phyloP scores from a whole-genome alignment of 495 filamentous ascomycete species.

The Penicillium goetzii region DNA sequence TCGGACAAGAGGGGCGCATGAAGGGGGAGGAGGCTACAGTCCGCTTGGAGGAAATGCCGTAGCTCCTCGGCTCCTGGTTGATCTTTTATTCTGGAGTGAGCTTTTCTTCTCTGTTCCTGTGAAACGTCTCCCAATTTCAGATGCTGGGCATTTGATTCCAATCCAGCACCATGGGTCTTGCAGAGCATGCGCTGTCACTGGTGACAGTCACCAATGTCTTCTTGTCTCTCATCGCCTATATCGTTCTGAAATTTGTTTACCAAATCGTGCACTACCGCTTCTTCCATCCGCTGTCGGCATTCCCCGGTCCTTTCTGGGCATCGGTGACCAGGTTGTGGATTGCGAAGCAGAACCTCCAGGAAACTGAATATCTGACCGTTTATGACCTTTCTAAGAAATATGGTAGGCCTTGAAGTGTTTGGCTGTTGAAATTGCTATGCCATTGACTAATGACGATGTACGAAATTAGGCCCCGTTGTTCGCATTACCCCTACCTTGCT shows the following conservation, averaged over 20 bases:
- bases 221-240: constrained; percentile 33
- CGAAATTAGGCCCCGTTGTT: constrained; percentile 41
- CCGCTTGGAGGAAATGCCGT: background rate
- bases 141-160: constrained; percentile 16
- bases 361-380: constrained; percentile 44
- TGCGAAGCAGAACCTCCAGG: constrained; percentile 50
- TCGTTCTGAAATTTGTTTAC: constrained; percentile 32
- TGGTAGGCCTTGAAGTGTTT: constrained; percentile 33
- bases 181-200: constrained; percentile 33
- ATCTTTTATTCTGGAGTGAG: constrained; percentile 2
- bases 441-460: background rate
- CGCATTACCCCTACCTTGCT: constrained; percentile 52
- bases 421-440: background rate
- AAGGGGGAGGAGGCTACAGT: background rate
- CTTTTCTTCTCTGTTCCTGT: background rate
- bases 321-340: constrained; percentile 55
- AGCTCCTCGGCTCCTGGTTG: background rate
- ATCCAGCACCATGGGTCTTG: constrained; percentile 35
- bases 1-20: background rate
- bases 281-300: constrained; percentile 53
- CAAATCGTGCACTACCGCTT: constrained; percentile 55
- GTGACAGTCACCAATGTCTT: constrained; percentile 38
- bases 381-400: constrained; percentile 53
- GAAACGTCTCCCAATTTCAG: background rate
- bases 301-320: constrained; percentile 60